Evolutionary conservation across 208 protist species (phyloP).

Genomic region (Wallacemonas sp.): DNA sequence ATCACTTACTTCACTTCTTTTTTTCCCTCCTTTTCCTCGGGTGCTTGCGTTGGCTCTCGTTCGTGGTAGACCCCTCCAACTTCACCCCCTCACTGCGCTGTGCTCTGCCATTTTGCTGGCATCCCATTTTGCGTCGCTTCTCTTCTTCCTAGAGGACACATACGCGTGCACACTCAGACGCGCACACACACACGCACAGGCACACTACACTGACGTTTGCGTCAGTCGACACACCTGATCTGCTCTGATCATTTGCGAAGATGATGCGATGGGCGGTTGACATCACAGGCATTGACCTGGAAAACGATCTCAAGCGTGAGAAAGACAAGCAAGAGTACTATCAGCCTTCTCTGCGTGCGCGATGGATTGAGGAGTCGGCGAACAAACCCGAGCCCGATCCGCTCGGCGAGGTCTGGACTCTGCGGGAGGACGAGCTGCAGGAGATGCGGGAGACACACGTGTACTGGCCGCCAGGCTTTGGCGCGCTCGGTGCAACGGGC

Average conservation of each 20-base stretch:
- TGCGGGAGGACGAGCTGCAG: conserved; percentile 45
- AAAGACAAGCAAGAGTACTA: conserved; percentile 43
- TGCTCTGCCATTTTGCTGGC: too few relatives aligned
- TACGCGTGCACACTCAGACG: too few relatives aligned
- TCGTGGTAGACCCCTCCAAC: too few relatives aligned
- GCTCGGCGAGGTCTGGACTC: conserved; percentile 51
- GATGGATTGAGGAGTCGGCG: conserved; percentile 15
- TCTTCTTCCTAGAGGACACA: too few relatives aligned
- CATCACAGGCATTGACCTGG: conserved; percentile 75
- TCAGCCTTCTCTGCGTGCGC: conserved; percentile 17
- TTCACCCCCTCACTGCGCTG: too few relatives aligned
- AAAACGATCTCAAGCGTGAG: conserved; percentile 66
- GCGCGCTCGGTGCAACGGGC: background rate
- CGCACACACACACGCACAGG: too few relatives aligned
- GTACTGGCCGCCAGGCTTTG: conserved; percentile 6
- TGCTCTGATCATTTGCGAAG: background rate
- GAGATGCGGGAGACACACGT: conserved; percentile 19
- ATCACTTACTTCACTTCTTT: too few relatives aligned
- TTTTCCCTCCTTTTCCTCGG: too few relatives aligned
- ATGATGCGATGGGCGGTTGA: conserved; percentile 89
- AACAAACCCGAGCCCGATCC: conserved; percentile 22
- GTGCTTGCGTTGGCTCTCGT: too few relatives aligned
- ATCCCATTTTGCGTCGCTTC: too few relatives aligned
- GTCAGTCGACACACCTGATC: conserved; percentile 1
- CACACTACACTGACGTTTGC: too few relatives aligned